Conservation (phyloP, 805 yeast genomes). For the Kockiozyma suomiensis region DNA sequence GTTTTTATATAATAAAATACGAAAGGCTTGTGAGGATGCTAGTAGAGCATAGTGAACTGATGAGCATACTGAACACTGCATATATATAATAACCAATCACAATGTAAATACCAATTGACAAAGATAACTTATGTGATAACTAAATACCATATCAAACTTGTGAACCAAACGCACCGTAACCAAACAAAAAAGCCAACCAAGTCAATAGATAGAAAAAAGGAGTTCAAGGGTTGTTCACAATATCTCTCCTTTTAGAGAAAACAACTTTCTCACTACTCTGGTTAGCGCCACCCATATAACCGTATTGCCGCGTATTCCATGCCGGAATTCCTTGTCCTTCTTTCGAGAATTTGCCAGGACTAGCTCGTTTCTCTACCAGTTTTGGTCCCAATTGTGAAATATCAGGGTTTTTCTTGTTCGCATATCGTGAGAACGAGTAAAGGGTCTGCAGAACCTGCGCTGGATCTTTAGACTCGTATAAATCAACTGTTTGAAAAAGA, state of each 20-base stretch:
- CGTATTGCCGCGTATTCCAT: constrained; percentile 65
- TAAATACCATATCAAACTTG: neutral
- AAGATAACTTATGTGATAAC: no score
- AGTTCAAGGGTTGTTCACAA: constrained; percentile 39
- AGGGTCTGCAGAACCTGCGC: constrained; percentile 76
- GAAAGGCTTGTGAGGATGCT: constrained; percentile 39
- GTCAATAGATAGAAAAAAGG: neutral
- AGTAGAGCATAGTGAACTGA: neutral
- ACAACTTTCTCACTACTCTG: constrained; percentile 58
- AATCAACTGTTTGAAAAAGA: constrained; percentile 74
- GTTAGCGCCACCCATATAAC: constrained; percentile 55
- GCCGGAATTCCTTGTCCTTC: constrained; percentile 53
- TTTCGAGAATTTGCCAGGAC: constrained; percentile 52
- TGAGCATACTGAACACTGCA: neutral
- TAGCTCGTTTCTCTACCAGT: constrained; percentile 52
- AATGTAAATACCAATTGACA: neutral
- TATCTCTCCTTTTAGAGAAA: constrained; percentile 56
- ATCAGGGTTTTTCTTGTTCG: constrained; percentile 56
- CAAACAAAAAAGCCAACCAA: neutral
- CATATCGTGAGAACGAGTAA: constrained; percentile 71
- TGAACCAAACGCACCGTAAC: neutral
- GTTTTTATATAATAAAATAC: constrained; percentile 49
- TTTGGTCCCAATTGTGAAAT: constrained; percentile 63
- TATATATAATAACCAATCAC: neutral
- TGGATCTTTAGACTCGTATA: constrained; percentile 73